Conservation (phyloP, 2,329 filamentous ascomycete genomes). For the Fusarium sp. region DNA sequence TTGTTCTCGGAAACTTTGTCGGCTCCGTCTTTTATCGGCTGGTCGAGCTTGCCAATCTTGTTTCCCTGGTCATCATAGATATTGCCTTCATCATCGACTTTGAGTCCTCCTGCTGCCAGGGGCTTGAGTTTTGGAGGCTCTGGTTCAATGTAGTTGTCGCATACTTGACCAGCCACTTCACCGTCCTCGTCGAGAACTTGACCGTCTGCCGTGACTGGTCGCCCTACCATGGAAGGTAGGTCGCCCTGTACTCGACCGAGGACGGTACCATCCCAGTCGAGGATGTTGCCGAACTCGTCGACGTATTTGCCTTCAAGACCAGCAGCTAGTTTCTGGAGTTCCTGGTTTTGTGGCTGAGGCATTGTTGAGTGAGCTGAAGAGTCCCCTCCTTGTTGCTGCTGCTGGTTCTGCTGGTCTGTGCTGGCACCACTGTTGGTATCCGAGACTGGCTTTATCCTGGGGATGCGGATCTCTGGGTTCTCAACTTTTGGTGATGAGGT, state of each 20-base stretch:
- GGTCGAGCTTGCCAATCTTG: slow-evolving; percentile 71
- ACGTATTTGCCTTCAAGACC: slow-evolving; percentile 61
- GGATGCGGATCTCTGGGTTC: slow-evolving; percentile 50
- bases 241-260: slow-evolving; percentile 65
- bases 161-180: slow-evolving; percentile 81
- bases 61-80: slow-evolving; percentile 68
- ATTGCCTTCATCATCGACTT: slow-evolving; percentile 67
- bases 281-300: slow-evolving; percentile 66
- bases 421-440: slow-evolving; percentile 3
- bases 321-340: slow-evolving; percentile 50
- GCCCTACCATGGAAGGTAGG: slow-evolving; percentile 65
- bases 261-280: slow-evolving; percentile 61
- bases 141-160: slow-evolving; percentile 62
- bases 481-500: slow-evolving; percentile 18
- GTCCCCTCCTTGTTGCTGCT: not conserved
- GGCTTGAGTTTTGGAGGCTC: slow-evolving; percentile 62
- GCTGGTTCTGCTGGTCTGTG: slow-evolving; percentile 21
- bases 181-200: slow-evolving; percentile 79
- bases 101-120: slow-evolving; percentile 60
- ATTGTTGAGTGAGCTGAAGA: not conserved
- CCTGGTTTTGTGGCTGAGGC: not conserved
- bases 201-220: slow-evolving; percentile 58
- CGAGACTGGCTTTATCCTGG: slow-evolving; percentile 56
- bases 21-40: slow-evolving; percentile 42
- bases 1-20: slow-evolving; percentile 21